Conservation (phyloP, 345 rosid genomes). For the Euphorbia peplus region DNA sequence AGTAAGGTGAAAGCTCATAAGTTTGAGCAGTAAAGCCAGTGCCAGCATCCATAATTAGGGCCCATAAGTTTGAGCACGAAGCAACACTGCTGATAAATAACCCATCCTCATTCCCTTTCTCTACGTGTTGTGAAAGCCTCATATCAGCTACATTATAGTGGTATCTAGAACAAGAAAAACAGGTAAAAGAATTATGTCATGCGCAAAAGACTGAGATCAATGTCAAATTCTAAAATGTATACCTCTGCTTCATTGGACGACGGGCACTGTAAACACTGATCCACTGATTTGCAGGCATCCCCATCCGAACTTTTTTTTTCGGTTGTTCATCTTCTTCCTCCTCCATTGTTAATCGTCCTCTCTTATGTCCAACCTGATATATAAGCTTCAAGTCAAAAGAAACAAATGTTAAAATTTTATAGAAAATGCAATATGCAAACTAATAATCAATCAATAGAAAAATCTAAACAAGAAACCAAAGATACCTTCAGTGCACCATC, state of each 20-base stretch:
- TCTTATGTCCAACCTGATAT: slow-evolving; percentile 92
- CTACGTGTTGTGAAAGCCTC: slow-evolving; percentile 78
- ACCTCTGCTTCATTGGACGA: slow-evolving; percentile 97
- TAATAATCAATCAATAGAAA: slow-evolving; percentile 9
- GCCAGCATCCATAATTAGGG: slow-evolving; percentile 96
- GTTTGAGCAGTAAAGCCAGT: slow-evolving; percentile 80
- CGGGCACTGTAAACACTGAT: slow-evolving; percentile 93
- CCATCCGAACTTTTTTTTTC: slow-evolving; percentile 90
- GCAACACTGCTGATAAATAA: slow-evolving; percentile 88
- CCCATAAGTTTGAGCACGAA: slow-evolving; percentile 90
- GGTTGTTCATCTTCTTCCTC: slow-evolving; percentile 93
- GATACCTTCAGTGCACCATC: slow-evolving; percentile 96
- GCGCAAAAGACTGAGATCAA: slow-evolving; percentile 2
- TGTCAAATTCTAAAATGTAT: slow-evolving; percentile 13
- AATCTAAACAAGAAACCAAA: slow-evolving; percentile 9
- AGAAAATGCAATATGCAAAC: not conserved
- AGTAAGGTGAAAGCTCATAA: slow-evolving; percentile 71
- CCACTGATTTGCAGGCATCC: slow-evolving; percentile 99
- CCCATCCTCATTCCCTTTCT: slow-evolving; percentile 87
- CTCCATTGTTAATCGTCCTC: slow-evolving; percentile 81
- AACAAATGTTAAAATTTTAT: slow-evolving; percentile 15
- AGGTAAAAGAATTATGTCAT: slow-evolving; percentile 15
- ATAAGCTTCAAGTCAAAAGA: slow-evolving; percentile 62
- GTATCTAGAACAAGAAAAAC: slow-evolving; percentile 51
- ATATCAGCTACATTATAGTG: slow-evolving; percentile 88